Evolutionary conservation across 2,329 filamentous ascomycete species (phyloP).

Genomic region (Cephalotrichum gorgonifer): DNA sequence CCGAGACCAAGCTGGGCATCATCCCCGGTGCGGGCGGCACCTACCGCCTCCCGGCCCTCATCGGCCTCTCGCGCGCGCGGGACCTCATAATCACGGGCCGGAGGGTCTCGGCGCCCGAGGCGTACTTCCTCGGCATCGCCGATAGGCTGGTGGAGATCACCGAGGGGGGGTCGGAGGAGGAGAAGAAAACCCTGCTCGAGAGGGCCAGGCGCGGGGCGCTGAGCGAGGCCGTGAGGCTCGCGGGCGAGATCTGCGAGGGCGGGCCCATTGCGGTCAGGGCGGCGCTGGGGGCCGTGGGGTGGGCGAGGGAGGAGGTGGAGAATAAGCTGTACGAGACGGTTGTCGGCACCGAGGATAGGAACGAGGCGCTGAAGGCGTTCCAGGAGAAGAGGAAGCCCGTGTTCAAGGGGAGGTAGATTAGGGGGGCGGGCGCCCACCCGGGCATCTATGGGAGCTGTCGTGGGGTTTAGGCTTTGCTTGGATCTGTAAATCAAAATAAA

Average conservation of each 20-base stretch:
- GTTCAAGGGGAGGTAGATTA: conserved; percentile 45
- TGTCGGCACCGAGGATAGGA: conserved; percentile 71
- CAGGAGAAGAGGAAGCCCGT: conserved; percentile 49
- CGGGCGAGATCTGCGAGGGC: conserved; percentile 78
- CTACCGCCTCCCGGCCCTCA: conserved; percentile 70
- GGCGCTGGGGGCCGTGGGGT: conserved; percentile 66
- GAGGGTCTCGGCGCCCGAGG: conserved; percentile 72
- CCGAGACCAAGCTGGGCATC: conserved; percentile 87
- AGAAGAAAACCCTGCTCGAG: conserved; percentile 35
- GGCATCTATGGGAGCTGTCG: too few relatives aligned
- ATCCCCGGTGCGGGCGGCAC: conserved; percentile 93
- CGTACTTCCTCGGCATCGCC: conserved; percentile 83
- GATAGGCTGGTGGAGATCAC: conserved; percentile 80
- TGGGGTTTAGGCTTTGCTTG: too few relatives aligned
- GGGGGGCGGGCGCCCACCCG: too few relatives aligned
- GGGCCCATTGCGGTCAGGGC: conserved; percentile 75
- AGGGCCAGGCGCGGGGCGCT: conserved; percentile 58
- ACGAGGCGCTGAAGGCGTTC: conserved; percentile 84
- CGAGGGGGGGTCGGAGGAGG: conserved; percentile 36
- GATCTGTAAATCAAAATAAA: too few relatives aligned
- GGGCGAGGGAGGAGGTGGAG: conserved; percentile 67
- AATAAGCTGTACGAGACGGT: conserved; percentile 80
- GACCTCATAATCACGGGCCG: conserved; percentile 87
- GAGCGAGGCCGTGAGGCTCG: conserved; percentile 66
- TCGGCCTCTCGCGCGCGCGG: conserved; percentile 72